phyloP scores from a whole-genome alignment of 1,139 yeast species.

The Geotrichum carabidarum region DNA sequence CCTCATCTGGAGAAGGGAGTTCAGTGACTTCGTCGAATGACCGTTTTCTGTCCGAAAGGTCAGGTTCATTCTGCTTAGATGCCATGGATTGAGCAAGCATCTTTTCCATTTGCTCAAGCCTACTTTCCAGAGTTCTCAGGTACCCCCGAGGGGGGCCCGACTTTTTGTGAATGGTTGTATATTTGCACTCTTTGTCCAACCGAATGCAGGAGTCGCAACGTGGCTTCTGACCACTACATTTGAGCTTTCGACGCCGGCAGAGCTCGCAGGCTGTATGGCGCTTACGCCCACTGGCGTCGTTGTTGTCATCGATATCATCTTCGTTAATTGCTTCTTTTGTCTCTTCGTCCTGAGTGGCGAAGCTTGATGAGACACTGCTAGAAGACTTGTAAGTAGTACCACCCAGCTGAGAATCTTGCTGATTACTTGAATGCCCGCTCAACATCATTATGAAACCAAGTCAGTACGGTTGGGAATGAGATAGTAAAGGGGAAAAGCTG shows the following conservation, averaged over 20 bases:
- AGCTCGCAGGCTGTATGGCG: conserved; percentile 34
- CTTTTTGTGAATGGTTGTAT: conserved; percentile 29
- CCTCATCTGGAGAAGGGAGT: not conserved
- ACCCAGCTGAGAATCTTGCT: too few species aligned
- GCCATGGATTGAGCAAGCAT: conserved; percentile 9
- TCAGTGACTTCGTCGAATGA: not conserved
- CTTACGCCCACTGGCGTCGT: conserved; percentile 8
- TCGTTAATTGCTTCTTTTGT: not conserved
- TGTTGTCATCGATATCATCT: not conserved
- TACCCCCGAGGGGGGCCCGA: conserved; percentile 37
- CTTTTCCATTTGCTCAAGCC: conserved; percentile 30
- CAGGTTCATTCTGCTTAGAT: not conserved
- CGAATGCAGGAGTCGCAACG: conserved; percentile 32
- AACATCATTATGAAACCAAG: too few species aligned
- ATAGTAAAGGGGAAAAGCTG: too few species aligned
- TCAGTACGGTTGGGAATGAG: too few species aligned
- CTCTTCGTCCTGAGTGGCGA: not conserved
- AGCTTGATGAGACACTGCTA: not conserved
- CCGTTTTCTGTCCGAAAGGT: not conserved
- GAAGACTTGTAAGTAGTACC: not conserved
- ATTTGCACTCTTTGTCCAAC: conserved; percentile 30
- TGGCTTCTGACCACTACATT: conserved; percentile 35
- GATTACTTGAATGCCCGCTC: too few species aligned
- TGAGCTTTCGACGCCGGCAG: conserved; percentile 35
- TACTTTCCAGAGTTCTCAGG: conserved; percentile 31